Conservation (phyloP, 331 rosid genomes). For the Pyracantha coccinea region DNA sequence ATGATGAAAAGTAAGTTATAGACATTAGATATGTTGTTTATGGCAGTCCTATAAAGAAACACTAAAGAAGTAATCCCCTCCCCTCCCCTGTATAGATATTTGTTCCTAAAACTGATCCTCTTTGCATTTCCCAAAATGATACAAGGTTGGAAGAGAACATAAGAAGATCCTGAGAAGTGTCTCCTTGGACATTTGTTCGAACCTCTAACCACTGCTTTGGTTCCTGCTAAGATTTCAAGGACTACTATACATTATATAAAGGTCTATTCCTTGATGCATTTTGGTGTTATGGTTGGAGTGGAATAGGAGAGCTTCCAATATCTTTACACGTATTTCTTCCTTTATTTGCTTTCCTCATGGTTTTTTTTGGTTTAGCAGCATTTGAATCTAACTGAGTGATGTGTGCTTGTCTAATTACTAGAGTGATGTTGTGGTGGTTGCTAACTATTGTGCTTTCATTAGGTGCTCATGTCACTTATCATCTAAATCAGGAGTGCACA, state of each 20-base stretch:
- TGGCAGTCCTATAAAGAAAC: not conserved
- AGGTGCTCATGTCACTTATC: slow-evolving; percentile 55
- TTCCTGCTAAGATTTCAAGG: not conserved
- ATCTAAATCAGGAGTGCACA: slow-evolving; percentile 61
- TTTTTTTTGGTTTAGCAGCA: not conserved
- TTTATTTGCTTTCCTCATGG: not conserved
- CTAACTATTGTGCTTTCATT: slow-evolving; percentile 13
- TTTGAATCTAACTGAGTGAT: not conserved
- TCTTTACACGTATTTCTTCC: not conserved
- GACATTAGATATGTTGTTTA: not conserved
- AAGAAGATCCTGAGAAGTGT: not conserved
- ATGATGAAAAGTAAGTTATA: not conserved
- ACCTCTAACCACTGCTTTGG: not conserved
- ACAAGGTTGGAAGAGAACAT: not conserved
- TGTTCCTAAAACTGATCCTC: not conserved
- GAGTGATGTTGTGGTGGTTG: too few relatives aligned
- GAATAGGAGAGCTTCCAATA: not conserved
- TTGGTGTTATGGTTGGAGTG: not conserved
- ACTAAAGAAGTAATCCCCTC: not conserved
- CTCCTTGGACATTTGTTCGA: not conserved
- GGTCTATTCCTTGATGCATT: not conserved
- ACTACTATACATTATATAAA: not conserved
- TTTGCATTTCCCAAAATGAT: not conserved
- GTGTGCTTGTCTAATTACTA: not conserved
- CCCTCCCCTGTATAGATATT: not conserved